Percentiles rank a stretch among this genome's conserved stretches.
phyloP scores from a whole-genome alignment of 345 rosid species.

The Rhizophora mangle region DNA sequence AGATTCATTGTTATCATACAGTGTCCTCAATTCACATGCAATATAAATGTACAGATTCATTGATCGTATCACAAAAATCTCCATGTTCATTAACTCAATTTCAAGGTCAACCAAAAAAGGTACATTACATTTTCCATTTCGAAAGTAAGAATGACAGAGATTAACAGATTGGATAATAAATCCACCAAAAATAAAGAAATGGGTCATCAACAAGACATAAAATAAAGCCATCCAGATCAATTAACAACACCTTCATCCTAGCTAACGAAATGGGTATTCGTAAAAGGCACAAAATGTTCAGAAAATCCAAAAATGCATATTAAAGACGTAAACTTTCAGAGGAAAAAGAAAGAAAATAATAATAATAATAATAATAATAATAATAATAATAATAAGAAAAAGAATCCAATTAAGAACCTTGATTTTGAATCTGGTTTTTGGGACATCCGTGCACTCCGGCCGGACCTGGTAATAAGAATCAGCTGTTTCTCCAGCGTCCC shows the following conservation, averaged over 20 bases:
- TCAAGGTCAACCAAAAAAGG: not conserved
- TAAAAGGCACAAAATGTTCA: too few species aligned
- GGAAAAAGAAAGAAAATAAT: not conserved
- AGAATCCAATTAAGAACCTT: slow-evolving; percentile 43
- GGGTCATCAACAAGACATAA: not conserved
- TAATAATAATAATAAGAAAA: not conserved
- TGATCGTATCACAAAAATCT: not conserved
- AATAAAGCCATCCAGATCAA: not conserved
- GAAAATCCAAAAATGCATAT: too few species aligned
- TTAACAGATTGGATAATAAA: not conserved
- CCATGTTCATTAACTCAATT: not conserved
- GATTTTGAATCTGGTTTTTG: slow-evolving; percentile 85
- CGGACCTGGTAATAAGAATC: slow-evolving; percentile 93
- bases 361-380: not conserved
- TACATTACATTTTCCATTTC: slow-evolving; percentile 2
- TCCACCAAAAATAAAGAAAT: not conserved
- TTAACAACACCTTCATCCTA: not conserved
- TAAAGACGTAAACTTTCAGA: not conserved
- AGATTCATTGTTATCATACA: too few species aligned
- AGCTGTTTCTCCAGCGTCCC: slow-evolving; percentile 57
- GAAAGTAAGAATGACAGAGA: slow-evolving; percentile 6
- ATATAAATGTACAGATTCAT: not conserved
- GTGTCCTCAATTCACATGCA: not conserved
- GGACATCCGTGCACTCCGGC: slow-evolving; percentile 89
- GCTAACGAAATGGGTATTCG: too few species aligned